Percentiles rank a stretch among this genome's conserved stretches.
Conservation (phyloP, 495 filamentous ascomycete genomes). For the Neurospora discreta region DNA sequence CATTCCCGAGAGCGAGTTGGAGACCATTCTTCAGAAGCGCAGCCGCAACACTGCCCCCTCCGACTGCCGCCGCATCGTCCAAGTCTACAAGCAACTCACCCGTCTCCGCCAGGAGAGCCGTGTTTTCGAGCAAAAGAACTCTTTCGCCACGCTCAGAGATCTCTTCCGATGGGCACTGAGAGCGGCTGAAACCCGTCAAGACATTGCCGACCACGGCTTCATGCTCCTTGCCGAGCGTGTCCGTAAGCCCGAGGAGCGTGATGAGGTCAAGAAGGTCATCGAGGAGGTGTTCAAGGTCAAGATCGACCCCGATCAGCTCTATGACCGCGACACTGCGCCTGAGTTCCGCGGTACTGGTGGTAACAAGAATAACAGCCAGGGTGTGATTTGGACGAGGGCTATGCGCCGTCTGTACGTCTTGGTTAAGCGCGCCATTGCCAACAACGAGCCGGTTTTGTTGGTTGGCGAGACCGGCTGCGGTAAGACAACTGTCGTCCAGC, state of each 20-base stretch:
- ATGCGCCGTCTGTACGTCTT: conserved; percentile 86
- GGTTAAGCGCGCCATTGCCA: conserved; percentile 70
- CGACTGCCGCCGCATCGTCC: conserved; percentile 79
- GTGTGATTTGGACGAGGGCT: conserved; percentile 84
- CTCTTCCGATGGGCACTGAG: conserved; percentile 95
- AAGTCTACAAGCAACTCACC: conserved; percentile 89
- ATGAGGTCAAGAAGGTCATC: conserved; percentile 75
- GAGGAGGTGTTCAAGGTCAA: conserved; percentile 84
- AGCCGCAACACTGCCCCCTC: conserved; percentile 80
- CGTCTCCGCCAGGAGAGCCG: conserved; percentile 76
- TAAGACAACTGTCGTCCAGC: conserved; percentile 92
- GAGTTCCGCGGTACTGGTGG: conserved; percentile 44
- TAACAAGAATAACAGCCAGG: conserved; percentile 37
- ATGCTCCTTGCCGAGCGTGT: conserved; percentile 94
- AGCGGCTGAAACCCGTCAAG: conserved; percentile 70
- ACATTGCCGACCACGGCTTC: conserved; percentile 85
- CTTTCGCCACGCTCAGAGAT: conserved; percentile 93
- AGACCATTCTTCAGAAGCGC: conserved; percentile 78
- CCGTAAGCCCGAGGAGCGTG: conserved; percentile 75
- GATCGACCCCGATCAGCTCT: conserved; percentile 64
- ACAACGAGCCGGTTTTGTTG: conserved; percentile 87
- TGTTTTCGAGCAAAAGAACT: conserved; percentile 93
- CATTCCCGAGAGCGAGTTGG: conserved; percentile 91
- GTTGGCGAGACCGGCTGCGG: conserved; percentile 96
- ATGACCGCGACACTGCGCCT: conserved; percentile 42